These are phyloP conservation scores for Pseudonitzschia delicatissima DNA, from an alignment of 108 stramenopile genomes.

Conservation along the genomic window DNA sequence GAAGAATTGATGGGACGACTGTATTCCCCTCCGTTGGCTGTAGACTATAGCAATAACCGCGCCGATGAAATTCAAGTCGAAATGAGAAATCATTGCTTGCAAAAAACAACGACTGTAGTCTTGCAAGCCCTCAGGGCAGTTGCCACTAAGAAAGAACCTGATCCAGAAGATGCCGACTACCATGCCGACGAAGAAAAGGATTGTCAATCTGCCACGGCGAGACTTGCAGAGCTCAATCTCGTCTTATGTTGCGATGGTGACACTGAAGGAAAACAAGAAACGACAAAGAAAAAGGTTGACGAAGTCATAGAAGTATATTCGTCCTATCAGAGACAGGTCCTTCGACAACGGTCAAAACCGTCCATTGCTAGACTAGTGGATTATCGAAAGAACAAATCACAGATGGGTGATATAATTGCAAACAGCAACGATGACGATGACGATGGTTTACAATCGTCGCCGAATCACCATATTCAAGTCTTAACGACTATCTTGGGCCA, in stretches of 20 bases:
- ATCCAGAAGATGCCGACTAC: constrained; percentile 14
- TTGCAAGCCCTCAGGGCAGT: constrained; percentile 13
- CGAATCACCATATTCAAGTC: constrained; percentile 56
- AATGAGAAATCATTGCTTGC: constrained; percentile 31
- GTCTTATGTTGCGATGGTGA: constrained; percentile 31
- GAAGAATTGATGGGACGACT: constrained; percentile 20
- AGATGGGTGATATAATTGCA: constrained; percentile 30
- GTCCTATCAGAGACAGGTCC: constrained; percentile 62
- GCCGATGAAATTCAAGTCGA: constrained; percentile 21
- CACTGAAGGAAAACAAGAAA: constrained; percentile 15
- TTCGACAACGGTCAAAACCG: constrained; percentile 68
- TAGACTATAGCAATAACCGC: neutral
- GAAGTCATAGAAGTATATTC: constrained; percentile 47
- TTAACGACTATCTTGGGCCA: constrained; percentile 72
- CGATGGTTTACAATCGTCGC: constrained; percentile 30
- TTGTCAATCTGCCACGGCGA: constrained; percentile 53
- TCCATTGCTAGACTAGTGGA: constrained; percentile 59
- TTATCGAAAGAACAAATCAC: constrained; percentile 35
- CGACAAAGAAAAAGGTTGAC: neutral
- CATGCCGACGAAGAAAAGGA: constrained; percentile 25
- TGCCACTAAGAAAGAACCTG: constrained; percentile 14
- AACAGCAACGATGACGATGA: constrained; percentile 32
- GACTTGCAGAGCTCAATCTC: constrained; percentile 60
- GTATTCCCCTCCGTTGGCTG: constrained; percentile 1
- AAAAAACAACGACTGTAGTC: constrained; percentile 20